phyloP scores from a whole-genome alignment of 306 rosid genomes.

The Purshia tridentata region DNA sequence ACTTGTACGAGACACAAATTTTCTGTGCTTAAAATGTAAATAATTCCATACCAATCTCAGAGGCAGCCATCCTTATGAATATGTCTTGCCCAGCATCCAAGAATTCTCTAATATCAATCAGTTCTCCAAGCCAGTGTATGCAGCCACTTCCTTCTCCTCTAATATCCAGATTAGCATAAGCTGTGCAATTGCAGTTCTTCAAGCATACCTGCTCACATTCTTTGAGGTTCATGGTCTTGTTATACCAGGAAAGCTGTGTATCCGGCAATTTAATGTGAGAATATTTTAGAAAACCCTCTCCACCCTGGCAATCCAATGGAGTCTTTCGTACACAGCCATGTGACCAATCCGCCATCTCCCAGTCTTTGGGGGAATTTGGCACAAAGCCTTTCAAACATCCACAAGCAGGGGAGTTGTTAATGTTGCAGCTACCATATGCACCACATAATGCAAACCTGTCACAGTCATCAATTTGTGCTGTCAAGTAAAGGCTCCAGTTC shows the following conservation, averaged over 20 bases:
- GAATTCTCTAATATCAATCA: slow-evolving; percentile 34
- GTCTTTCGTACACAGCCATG: slow-evolving; percentile 37
- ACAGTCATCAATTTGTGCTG: slow-evolving; percentile 19
- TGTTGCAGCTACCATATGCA: slow-evolving; percentile 36
- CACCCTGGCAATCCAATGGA: slow-evolving; percentile 24
- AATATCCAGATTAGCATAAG: slow-evolving; percentile 42
- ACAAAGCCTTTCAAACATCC: slow-evolving; percentile 39
- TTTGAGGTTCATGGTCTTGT: slow-evolving; percentile 31
- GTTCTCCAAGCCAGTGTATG: slow-evolving; percentile 36
- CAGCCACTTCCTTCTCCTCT: slow-evolving; percentile 40
- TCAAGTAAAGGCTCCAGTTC: slow-evolving; percentile 17
- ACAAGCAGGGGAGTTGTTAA: slow-evolving; percentile 27
- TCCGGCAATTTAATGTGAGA: slow-evolving; percentile 36
- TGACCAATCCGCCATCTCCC: slow-evolving; percentile 31
- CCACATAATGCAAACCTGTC: slow-evolving; percentile 32
- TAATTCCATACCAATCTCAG: slow-evolving; percentile 32
- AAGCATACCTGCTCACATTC: slow-evolving; percentile 37
- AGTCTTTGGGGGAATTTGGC: slow-evolving; percentile 30
- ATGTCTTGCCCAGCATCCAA: slow-evolving; percentile 33
- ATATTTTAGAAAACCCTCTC: slow-evolving; percentile 36
- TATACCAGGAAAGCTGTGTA: slow-evolving; percentile 29
- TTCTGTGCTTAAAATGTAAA: neutral
- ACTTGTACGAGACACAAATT: too few relatives aligned
- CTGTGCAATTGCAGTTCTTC: slow-evolving; percentile 39
- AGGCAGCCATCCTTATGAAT: slow-evolving; percentile 36